phyloP scores from a whole-genome alignment of 176 grass and related monocot genomes.

The Zea mays region DNA sequence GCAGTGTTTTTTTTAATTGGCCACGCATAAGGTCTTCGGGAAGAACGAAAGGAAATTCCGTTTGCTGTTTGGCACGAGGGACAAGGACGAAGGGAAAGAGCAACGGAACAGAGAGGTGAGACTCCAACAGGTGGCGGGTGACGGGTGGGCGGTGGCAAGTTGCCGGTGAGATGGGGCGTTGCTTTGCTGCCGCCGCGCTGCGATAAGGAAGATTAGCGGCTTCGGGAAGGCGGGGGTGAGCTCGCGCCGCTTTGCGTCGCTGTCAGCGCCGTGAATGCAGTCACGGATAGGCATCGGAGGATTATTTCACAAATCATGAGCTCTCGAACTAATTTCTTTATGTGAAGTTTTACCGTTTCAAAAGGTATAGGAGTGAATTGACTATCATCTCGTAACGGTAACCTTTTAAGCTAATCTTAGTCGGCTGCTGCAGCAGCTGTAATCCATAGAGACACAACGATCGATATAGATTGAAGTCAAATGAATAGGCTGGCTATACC shows the following conservation, averaged over 20 bases:
- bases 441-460: too few species aligned
- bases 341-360: too few species aligned
- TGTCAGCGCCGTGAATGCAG: background rate
- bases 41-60: background rate
- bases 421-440: too few species aligned
- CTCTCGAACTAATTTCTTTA: too few species aligned
- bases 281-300: background rate
- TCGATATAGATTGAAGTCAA: too few species aligned
- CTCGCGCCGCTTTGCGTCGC: constrained; percentile 3
- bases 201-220: background rate
- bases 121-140: background rate
- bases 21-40: too few species aligned
- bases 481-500: too few species aligned
- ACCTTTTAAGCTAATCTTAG: too few species aligned
- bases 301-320: too few species aligned
- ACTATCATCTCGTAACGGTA: too few species aligned
- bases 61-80: background rate
- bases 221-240: background rate
- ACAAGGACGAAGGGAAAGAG: background rate
- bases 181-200: background rate
- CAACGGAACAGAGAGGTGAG: background rate
- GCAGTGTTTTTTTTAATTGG: too few species aligned
- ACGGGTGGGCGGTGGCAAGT: constrained; percentile 16
- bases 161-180: background rate
- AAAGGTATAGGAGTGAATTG: too few species aligned